Percentiles rank a stretch among this genome's conserved stretches.
phyloP scores from a whole-genome alignment of 176 grass and related monocot species.

The Chloris gayana region DNA sequence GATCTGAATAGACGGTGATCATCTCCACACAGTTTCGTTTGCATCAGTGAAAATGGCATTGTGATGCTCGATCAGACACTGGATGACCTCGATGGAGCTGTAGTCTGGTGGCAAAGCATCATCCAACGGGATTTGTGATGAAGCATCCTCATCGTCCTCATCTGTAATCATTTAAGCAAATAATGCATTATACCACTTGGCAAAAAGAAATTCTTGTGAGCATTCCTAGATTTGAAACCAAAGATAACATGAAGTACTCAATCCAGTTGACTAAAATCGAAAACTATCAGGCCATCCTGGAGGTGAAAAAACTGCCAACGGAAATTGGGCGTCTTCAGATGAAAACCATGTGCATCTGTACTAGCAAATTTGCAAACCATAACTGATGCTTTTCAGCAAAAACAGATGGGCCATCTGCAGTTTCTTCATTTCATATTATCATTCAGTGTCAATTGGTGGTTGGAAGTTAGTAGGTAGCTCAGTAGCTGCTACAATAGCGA shows the following conservation, averaged over 20 bases:
- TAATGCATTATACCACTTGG: constrained; percentile 13
- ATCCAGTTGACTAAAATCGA: background rate
- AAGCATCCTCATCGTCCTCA: constrained; percentile 76
- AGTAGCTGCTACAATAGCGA: constrained; percentile 10
- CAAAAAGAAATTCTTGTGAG: background rate
- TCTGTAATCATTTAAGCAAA: constrained; percentile 56
- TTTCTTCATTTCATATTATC: too few relatives aligned
- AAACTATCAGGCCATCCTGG: background rate
- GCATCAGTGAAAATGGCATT: constrained; percentile 90
- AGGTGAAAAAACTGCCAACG: background rate
- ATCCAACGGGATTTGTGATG: constrained; percentile 88
- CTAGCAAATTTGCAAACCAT: background rate
- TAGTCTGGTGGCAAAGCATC: constrained; percentile 79
- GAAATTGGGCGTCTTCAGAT: background rate
- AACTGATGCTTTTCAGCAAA: background rate
- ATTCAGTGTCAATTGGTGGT: background rate
- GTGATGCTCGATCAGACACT: constrained; percentile 93
- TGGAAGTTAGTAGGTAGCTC: constrained; percentile 13
- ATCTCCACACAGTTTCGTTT: constrained; percentile 85
- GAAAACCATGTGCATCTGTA: background rate
- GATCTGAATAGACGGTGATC: constrained; percentile 30
- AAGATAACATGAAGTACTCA: background rate
- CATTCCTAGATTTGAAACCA: background rate
- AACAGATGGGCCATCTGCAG: too few relatives aligned
- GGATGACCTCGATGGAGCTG: constrained; percentile 90